Evolutionary conservation across 805 yeast species (phyloP).

Genomic region (Schwanniomyces vanrijiae): DNA sequence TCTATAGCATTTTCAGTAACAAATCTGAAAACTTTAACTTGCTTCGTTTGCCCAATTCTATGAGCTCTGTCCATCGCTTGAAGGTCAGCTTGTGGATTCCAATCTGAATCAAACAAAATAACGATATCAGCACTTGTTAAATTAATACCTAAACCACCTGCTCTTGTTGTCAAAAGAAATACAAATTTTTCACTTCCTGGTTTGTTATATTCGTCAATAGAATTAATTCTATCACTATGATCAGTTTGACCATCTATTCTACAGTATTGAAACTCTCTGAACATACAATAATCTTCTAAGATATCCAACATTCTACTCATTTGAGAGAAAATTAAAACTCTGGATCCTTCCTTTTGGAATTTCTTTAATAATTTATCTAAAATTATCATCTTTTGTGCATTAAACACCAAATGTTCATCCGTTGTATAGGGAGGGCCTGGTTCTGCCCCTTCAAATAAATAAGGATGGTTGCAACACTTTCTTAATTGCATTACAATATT

Average conservation of each 20-base stretch:
- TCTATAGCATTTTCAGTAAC: conserved; percentile 82
- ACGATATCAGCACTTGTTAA: conserved; percentile 80
- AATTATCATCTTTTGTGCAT: conserved; percentile 70
- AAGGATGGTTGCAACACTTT: conserved; percentile 85
- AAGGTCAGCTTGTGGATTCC: conserved; percentile 89
- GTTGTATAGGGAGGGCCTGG: conserved; percentile 89
- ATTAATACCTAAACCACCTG: conserved; percentile 88
- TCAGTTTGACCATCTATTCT: conserved; percentile 84
- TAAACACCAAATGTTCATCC: conserved; percentile 76
- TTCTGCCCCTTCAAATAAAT: conserved; percentile 82
- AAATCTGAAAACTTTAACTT: conserved; percentile 75
- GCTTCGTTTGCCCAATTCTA: conserved; percentile 84
- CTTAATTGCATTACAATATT: conserved; percentile 84
- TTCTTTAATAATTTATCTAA: conserved; percentile 66
- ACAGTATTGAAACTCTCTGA: conserved; percentile 69
- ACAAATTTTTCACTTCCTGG: conserved; percentile 71
- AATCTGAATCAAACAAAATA: conserved; percentile 74
- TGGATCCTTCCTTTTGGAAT: conserved; percentile 65
- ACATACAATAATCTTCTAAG: conserved; percentile 73
- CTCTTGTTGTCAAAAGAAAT: conserved; percentile 79
- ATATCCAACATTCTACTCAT: conserved; percentile 83
- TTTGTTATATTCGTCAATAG: conserved; percentile 78
- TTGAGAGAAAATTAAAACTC: conserved; percentile 78
- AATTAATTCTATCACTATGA: conserved; percentile 70
- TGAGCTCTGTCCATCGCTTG: conserved; percentile 92